Percentiles rank a stretch among this genome's conserved stretches.
These are phyloP conservation scores for Microcos paniculata DNA, from an alignment of 345 rosid genomes.

Conservation along the genomic window DNA sequence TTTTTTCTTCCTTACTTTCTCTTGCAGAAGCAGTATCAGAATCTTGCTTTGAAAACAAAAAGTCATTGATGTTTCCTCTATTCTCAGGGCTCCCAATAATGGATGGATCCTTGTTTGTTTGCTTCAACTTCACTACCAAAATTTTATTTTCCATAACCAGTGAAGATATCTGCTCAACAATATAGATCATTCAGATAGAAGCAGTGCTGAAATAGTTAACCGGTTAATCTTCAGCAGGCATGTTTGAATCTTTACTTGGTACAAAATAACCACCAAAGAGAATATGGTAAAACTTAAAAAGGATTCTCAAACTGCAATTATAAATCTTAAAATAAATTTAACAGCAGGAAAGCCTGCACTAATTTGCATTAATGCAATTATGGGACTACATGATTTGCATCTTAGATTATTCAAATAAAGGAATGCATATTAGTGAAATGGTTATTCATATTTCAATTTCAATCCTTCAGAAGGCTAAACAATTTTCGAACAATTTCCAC, in stretches of 20 bases:
- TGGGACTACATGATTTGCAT: not conserved
- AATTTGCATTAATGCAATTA: not conserved
- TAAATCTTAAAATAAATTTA: not conserved
- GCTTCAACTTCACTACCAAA: slow-evolving; percentile 56
- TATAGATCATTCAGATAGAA: not conserved
- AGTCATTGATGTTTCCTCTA: slow-evolving; percentile 17
- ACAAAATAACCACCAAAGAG: not conserved
- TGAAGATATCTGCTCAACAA: slow-evolving; percentile 52
- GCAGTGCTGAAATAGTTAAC: not conserved
- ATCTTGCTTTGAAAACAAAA: slow-evolving; percentile 24
- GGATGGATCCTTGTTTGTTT: slow-evolving; percentile 32
- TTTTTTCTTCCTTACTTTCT: slow-evolving; percentile 29
- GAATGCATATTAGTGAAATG: not conserved
- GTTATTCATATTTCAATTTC: not conserved
- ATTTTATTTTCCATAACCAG: slow-evolving; percentile 59
- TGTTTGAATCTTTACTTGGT: not conserved
- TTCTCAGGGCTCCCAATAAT: slow-evolving; percentile 16
- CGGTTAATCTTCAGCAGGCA: not conserved
- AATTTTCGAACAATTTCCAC: not conserved
- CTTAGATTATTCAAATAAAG: not conserved
- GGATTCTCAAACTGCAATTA: not conserved
- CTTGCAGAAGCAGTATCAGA: slow-evolving; percentile 19
- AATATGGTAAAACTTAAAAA: not conserved
- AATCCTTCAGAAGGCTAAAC: not conserved
- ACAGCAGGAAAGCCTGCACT: not conserved